phyloP scores from a whole-genome alignment of 176 grass and related monocot species.

The Ampelocalamus luodianensis region DNA sequence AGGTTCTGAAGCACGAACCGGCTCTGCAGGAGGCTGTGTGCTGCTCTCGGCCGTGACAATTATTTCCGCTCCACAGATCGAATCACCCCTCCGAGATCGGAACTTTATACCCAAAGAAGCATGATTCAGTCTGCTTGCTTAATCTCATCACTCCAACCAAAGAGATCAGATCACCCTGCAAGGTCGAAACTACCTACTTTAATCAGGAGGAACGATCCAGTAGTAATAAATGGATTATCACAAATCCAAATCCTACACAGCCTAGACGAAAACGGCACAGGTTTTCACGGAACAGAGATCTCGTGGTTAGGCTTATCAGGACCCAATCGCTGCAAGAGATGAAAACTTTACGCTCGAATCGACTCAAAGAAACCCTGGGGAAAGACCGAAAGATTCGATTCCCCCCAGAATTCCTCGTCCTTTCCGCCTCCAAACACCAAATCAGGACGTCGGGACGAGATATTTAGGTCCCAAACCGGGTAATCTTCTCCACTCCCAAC shows the following conservation, averaged over 20 bases:
- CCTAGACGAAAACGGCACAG: background rate
- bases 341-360: background rate
- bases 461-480: background rate
- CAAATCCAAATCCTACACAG: background rate
- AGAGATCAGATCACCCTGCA: constrained; percentile 28
- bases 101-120: constrained; percentile 4
- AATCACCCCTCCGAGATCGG: constrained; percentile 31
- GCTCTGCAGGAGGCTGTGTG: constrained; percentile 61
- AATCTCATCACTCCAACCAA: background rate
- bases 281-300: background rate
- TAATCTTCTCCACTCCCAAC: background rate
- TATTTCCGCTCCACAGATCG: background rate
- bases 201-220: background rate
- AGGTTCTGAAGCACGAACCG: constrained; percentile 40
- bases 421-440: background rate
- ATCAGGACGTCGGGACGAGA: background rate
- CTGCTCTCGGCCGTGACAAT: constrained; percentile 67
- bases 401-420: background rate
- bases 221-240: background rate
- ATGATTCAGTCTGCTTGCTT: background rate
- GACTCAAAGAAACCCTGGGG: background rate
- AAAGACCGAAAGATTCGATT: background rate
- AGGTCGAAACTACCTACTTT: background rate
- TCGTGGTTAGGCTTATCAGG: background rate
- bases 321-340: background rate